Base-by-base conservation (phyloP, 2,329 filamentous ascomycete species). In the Monilinia fructicola region DNA sequence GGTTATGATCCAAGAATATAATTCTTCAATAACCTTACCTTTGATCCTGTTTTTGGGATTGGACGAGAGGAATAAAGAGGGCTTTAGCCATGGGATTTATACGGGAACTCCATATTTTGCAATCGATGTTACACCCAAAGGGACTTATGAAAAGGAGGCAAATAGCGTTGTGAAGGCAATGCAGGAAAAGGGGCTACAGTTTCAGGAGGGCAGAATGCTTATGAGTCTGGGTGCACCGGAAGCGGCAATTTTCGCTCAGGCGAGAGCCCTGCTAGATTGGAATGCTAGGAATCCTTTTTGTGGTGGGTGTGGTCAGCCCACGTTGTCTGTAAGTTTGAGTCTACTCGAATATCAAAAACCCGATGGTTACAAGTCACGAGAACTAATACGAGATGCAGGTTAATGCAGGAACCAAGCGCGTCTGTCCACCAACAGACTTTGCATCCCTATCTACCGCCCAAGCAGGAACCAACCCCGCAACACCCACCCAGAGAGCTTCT, bases 281-380 rank as follows among this genome's bases (percentile, higher is more conserved):
- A 98, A 99, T 79, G 84, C 84, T 35, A 90, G 94, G 62, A 97
- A 96, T 79, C 90, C 90, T 40, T 99, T 92, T 82, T 99, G 95
- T 78, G 93, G 88, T 42, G 89, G 90, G 66, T 99, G 95, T 78
- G 94, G 95, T 44, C 85, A 91, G 74, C 87, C 85, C 31, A 98
- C 93, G 0, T 81, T 97, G 68, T 90, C 89, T 23, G 82, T 91
- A 48, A 46, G 64, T 53, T 18, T 91, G 40, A 46, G 55, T 53
- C 6, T 48, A 31, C 21, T 23, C 26, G 40, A 46, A 31, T 12
- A 18, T 11, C 1, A 18, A 14, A 4, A 14, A 3, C n/a, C n/a
- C n/a, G 4, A 48, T 4, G 9, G 23, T 44, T 1, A 18, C 28
- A 26, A 46, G 10, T 5, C 14, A 16, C 16, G 7, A 46, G 23